Base-by-base conservation (phyloP, 345 rosid genomes). In the Boechera stricta region DNA sequence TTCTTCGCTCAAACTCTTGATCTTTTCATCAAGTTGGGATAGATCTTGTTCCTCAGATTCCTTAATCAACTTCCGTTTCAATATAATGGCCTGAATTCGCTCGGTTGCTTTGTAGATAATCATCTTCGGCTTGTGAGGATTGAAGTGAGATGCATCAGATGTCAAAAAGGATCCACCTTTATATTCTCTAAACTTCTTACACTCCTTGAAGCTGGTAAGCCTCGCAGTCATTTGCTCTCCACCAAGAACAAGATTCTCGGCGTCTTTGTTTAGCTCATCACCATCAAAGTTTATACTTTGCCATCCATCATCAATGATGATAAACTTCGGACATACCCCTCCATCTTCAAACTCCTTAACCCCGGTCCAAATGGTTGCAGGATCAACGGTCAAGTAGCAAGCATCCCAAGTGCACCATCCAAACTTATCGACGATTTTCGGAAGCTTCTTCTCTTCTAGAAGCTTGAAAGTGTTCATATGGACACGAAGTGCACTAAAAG, bases 331-430 rank as follows among this genome's bases (percentile, higher is more conserved):
- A 4, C 85, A 65, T 7, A 86, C 66, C 3, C 98, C 98, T 1
- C 87, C 94, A 3, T 87, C 87, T 2, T 60, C 64, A 52, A 90
- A 87, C 31, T 94, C 94, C 42, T 87, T 85, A 63, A 91, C 86
- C 7, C 97, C 97, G 16, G 81, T 85, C 93, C 97, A 91, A 15
- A 87, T 74, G 4, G 91, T 90, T 9, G 83, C 81, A 0, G 98
- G 98, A 65, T 91, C 92, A 11, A 94, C 96, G 0, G 93, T 89
- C 21, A 94, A 84, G 81, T 90, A 94, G 63, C 91, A 87, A 6
- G 97, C 93, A 78, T 94, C 97, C 98, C 97, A 94, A 48, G 98
- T 94, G 80, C 98, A 94, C 97, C 97, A 91, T 29, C 98, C 98
- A 38, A 94, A 94, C 83, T 91, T 91, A 63, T 91, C 85, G 8